Base-by-base conservation (phyloP, 805 yeast species). In the Blastobotrys parvus region DNA sequence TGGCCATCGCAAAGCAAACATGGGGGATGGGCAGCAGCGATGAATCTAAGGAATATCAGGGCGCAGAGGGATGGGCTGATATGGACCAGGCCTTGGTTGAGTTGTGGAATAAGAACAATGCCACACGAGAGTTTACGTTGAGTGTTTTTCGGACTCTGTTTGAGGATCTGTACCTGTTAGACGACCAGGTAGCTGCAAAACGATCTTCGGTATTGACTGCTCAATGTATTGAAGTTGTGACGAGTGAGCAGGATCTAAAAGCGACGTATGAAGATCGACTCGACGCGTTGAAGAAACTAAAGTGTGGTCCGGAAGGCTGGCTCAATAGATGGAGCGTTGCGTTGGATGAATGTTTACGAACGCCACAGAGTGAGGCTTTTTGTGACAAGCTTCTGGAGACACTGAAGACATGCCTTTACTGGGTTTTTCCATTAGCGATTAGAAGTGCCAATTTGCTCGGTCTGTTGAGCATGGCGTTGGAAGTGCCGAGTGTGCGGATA, bases 161-260 rank as follows among this genome's bases (percentile, higher is more conserved):
- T 58, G 99, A 92, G 63, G 99, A 92, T 58, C 77, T 92, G 8
- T 92, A 87, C 58, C 68, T 94, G 41, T 69, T 92, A 38, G 97
- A 92, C 52, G 99, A 92, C 58, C 82, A 96, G 19, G 75, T 87
- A 17, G 95, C 95, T 1, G 71, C 89, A 27, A 82, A 78, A 51
- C 72, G 97, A 55, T 76, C 82, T 44, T 72, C 77, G n/a, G 73
- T 83, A 1, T 71, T 90, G 31, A 81, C 82, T 40, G 87, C 94
- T 25, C 72, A 87, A 39, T 82, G 95, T 58, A 84, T 90, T 4
- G 85, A 88, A 61, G 75, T 89, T 16, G 78, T 87, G 6, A 78
- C 94, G 1, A 82, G 95, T 0, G 77, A 77, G 45, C 67, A 69
- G 4, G 72, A 83, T 3, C 71, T 89, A 50, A 72, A 77, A 29